A percentile compares a stretch with the other conserved stretches of the same genome.
Conservation (phyloP, 768 basidiomycete species). For the Phlegmacium glaucopus region DNA sequence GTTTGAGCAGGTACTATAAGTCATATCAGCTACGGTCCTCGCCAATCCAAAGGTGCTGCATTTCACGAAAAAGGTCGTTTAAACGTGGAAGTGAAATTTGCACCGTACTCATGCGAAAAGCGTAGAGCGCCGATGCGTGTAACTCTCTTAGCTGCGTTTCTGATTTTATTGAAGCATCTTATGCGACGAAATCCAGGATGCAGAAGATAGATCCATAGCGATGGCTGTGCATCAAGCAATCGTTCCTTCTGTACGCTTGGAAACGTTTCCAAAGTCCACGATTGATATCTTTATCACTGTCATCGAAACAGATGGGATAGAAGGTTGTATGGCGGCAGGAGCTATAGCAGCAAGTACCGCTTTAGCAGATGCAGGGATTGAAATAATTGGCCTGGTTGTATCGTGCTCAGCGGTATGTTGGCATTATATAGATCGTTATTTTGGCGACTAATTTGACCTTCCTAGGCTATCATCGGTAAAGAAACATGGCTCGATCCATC, state of each 20-base stretch:
- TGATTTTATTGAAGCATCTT: slow-evolving; percentile 7
- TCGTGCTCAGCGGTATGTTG: slow-evolving; percentile 74
- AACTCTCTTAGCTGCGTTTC: slow-evolving; percentile 23
- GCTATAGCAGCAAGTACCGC: slow-evolving; percentile 87
- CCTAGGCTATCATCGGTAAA: slow-evolving; percentile 53
- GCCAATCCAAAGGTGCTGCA: slow-evolving; percentile 73
- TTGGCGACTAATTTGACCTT: slow-evolving; percentile 4
- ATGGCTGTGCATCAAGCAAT: slow-evolving; percentile 85
- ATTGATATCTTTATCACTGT: slow-evolving; percentile 90
- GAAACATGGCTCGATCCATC: slow-evolving; percentile 82
- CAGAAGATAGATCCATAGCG: slow-evolving; percentile 86
- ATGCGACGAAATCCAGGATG: slow-evolving; percentile 59
- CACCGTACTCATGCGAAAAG: slow-evolving; percentile 83
- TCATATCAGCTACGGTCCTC: slow-evolving; percentile 68
- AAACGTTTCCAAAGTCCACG: slow-evolving; percentile 89
- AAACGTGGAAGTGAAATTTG: slow-evolving; percentile 95
- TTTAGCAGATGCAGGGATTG: slow-evolving; percentile 89
- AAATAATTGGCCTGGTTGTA: slow-evolving; percentile 83
- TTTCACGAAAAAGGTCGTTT: slow-evolving; percentile 88
- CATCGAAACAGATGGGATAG: slow-evolving; percentile 90
- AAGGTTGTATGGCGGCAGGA: slow-evolving; percentile 84
- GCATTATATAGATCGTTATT: neutral
- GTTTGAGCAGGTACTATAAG: slow-evolving; percentile 6
- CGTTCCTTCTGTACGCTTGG: slow-evolving; percentile 78
- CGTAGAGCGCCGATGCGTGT: slow-evolving; percentile 86